phyloP scores from a whole-genome alignment of 176 grass and related monocot species.

The Cenchrus purpureus region DNA sequence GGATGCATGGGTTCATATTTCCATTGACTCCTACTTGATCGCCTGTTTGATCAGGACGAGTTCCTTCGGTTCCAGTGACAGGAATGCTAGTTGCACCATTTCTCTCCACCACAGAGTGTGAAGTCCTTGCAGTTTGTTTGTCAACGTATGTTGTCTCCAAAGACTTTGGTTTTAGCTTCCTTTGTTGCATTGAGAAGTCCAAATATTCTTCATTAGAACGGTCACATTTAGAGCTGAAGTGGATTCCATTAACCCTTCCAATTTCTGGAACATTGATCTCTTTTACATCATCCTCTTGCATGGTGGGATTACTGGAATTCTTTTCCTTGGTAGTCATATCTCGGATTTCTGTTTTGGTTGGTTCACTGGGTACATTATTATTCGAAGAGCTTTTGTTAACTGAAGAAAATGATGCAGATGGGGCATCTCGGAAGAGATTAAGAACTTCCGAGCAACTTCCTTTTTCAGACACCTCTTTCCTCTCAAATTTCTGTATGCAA shows the following conservation, averaged over 20 bases:
- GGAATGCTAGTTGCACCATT: conserved; percentile 31
- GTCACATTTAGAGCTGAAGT: conserved; percentile 33
- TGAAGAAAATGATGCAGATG: conserved; percentile 79
- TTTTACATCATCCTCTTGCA: conserved; percentile 41
- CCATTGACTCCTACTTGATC: conserved; percentile 43
- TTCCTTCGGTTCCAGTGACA: conserved; percentile 41
- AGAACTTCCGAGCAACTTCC: conserved; percentile 77
- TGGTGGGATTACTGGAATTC: conserved; percentile 27
- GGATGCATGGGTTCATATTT: conserved; percentile 45
- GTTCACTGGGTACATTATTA: conserved; percentile 45
- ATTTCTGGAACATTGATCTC: conserved; percentile 48
- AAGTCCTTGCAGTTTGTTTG: conserved; percentile 35
- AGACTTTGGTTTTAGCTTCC: conserved; percentile 41
- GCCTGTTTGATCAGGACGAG: conserved; percentile 33
- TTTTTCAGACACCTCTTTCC: conserved; percentile 65
- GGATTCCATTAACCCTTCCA: conserved; percentile 40
- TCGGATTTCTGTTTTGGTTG: conserved; percentile 43
- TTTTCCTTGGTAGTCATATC: conserved; percentile 53
- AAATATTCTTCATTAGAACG: conserved; percentile 36
- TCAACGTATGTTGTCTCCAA: conserved; percentile 44
- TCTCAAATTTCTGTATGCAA: conserved; percentile 58
- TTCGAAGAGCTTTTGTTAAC: conserved; percentile 70
- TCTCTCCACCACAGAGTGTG: conserved; percentile 29
- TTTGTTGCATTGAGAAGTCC: conserved; percentile 51
- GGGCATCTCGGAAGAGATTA: conserved; percentile 69